Base-by-base conservation (phyloP, 2,329 filamentous ascomycete genomes). In the Bipolaris zeicola region DNA sequence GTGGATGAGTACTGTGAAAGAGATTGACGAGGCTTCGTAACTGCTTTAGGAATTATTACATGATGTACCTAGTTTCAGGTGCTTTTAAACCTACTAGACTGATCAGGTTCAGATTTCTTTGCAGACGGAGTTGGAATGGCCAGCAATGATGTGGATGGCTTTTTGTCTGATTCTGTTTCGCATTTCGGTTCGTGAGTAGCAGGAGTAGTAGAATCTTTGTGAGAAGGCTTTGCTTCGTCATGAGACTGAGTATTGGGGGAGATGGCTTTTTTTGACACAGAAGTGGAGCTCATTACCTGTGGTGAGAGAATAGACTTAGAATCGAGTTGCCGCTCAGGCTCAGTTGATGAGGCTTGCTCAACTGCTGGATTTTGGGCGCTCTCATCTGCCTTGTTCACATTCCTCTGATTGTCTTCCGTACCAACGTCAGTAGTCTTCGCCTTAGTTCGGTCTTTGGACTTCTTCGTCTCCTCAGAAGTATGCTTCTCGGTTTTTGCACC, bases 361-460 rank as follows among this genome's bases (percentile, higher is more conserved):
- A 14, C 28, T 38, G 42, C 51, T 14, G 41, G 42, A 11, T 50
- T 55, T 58, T 64, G 60, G 64, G 47, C 60, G 36, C 33, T 41
- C 28, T 53, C 49, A 16, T 44, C 28, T 36, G 38, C 39, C 6
- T 18, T 16, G 18, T 18, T 13, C 10, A 33, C 26, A n/a, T 41
- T 49, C 16, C 46, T 48, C 13, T 31, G 31, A 20, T 46, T 34
- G 38, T 44, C 28, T 24, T 18, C 34, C 11, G 37, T 18, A 24
- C 10, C 18, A 24, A 26, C 11, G 14, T 24, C 18, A 6, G n/a
- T 20, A 18, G 7, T 13, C 24, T 22, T 20, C 24, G 20, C 18
- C 42, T 58, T 50, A 20, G 42, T 36, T 22, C 57, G 54, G 7
- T 36, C 33, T 38, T 61, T 60, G 5, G 41, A 46, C 47, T 39